Evolutionary conservation across 805 yeast genomes (phyloP).

Genomic region (Pichia gijzeniarum): DNA sequence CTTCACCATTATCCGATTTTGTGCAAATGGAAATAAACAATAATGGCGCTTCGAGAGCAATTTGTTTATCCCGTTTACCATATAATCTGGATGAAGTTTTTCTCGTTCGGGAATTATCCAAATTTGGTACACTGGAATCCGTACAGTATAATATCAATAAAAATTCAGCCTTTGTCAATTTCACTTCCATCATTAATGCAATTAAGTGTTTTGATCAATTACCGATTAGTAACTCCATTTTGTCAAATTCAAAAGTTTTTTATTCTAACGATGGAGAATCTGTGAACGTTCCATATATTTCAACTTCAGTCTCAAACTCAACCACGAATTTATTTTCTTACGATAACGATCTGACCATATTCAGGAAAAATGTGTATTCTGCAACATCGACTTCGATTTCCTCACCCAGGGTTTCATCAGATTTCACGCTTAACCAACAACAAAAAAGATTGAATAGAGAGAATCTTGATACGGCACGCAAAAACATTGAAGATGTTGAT

Average conservation of each 20-base stretch:
- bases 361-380: slow-evolving; percentile 18
- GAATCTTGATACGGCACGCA: background rate
- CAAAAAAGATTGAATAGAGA: background rate
- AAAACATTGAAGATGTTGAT: no score
- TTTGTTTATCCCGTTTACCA: slow-evolving; percentile 23
- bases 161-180: slow-evolving; percentile 31
- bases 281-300: background rate
- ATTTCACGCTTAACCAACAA: background rate
- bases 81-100: slow-evolving; percentile 8
- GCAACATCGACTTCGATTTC: slow-evolving; percentile 25
- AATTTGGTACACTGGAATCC: slow-evolving; percentile 38
- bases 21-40: slow-evolving; percentile 25
- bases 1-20: slow-evolving; percentile 25
- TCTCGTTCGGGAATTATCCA: slow-evolving; percentile 29
- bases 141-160: slow-evolving; percentile 23
- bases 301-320: slow-evolving; percentile 1
- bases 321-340: background rate
- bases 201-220: slow-evolving; percentile 38
- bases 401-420: slow-evolving; percentile 18
- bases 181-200: slow-evolving; percentile 41
- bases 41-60: slow-evolving; percentile 28
- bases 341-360: background rate
- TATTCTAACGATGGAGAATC: slow-evolving; percentile 17
- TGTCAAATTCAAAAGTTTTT: slow-evolving; percentile 22
- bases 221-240: slow-evolving; percentile 21